Percentiles rank a stretch among this genome's conserved stretches.
Conservation (phyloP, 2,329 filamentous ascomycete genomes). For the Coniella vitis region DNA sequence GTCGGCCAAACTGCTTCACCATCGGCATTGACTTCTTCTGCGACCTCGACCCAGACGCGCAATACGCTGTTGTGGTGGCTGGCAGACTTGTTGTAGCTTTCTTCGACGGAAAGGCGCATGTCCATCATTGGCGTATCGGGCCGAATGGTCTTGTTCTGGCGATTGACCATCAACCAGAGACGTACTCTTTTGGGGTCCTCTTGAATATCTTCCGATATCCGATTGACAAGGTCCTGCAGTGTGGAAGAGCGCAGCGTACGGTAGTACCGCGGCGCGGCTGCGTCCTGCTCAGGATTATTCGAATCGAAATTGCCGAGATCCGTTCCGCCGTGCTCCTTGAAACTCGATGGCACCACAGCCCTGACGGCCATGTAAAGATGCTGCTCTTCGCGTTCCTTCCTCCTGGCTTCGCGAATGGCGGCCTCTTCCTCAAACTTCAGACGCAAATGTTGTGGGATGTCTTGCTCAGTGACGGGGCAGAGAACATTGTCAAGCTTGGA, state of each 20-base stretch:
- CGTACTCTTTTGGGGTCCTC: constrained; percentile 65
- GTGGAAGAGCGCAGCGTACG: constrained; percentile 69
- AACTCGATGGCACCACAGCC: constrained; percentile 75
- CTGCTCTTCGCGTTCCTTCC: constrained; percentile 87
- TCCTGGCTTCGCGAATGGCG: constrained; percentile 64
- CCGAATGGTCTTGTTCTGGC: constrained; percentile 92
- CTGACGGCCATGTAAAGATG: constrained; percentile 86
- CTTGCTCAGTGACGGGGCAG: constrained; percentile 64
- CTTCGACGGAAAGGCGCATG: constrained; percentile 68
- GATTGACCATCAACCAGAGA: constrained; percentile 96
- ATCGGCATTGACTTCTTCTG: constrained; percentile 56
- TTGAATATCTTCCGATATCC: constrained; percentile 63
- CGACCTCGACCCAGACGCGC: constrained; percentile 80
- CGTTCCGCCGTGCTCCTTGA: constrained; percentile 73
- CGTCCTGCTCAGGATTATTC: constrained; percentile 46
- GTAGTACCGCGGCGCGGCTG: constrained; percentile 65
- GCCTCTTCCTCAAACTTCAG: constrained; percentile 76
- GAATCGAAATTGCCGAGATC: constrained; percentile 69
- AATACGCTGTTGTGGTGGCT: constrained; percentile 65
- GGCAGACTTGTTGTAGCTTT: constrained; percentile 47
- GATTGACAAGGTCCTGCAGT: constrained; percentile 65
- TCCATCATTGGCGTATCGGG: constrained; percentile 85
- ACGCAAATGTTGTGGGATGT: constrained; percentile 78
- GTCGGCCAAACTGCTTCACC: constrained; percentile 69
- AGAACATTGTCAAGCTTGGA: constrained; percentile 78